Percentiles rank a stretch among this genome's conserved stretches.
phyloP scores from a whole-genome alignment of 1,284 basidiomycete species.

The Moniliophthora roreri region DNA sequence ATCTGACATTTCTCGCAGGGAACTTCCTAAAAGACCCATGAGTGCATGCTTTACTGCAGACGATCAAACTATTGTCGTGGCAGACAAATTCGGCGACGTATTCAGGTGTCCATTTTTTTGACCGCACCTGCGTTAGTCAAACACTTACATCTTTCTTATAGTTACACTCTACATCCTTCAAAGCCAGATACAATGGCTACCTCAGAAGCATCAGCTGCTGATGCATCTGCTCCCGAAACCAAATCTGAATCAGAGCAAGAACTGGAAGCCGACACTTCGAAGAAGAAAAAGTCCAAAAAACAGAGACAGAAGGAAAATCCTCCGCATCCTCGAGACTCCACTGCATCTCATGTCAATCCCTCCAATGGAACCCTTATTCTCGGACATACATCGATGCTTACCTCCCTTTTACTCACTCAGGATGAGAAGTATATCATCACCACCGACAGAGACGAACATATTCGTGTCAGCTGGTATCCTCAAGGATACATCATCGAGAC shows the following conservation, averaged over 20 bases:
- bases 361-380: conserved; percentile 75
- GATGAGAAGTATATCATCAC: conserved; percentile 80
- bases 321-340: conserved; percentile 28
- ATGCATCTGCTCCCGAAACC: not conserved
- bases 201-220: not conserved
- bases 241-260: conserved; percentile 1
- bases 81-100: conserved; percentile 89
- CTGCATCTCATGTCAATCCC: conserved; percentile 70
- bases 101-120: conserved; percentile 54
- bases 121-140: not conserved
- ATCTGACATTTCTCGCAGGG: conserved; percentile 37
- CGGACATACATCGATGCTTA: conserved; percentile 86
- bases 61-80: conserved; percentile 60
- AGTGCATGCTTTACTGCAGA: conserved; percentile 58
- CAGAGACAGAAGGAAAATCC: conserved; percentile 26
- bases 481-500: conserved; percentile 80
- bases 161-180: conserved; percentile 47
- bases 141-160: conserved; percentile 29
- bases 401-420: conserved; percentile 62
- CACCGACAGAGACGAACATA: conserved; percentile 91
- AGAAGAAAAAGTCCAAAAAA: conserved; percentile 21
- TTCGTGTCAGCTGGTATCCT: conserved; percentile 89
- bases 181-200: conserved; percentile 13
- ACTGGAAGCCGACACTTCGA: not conserved
- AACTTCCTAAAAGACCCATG: conserved; percentile 78